Evolutionary conservation across 2,329 filamentous ascomycete species (phyloP), one percentile per base, ranked within the genome.

Genomic region (Beauveria sp.): DNA sequence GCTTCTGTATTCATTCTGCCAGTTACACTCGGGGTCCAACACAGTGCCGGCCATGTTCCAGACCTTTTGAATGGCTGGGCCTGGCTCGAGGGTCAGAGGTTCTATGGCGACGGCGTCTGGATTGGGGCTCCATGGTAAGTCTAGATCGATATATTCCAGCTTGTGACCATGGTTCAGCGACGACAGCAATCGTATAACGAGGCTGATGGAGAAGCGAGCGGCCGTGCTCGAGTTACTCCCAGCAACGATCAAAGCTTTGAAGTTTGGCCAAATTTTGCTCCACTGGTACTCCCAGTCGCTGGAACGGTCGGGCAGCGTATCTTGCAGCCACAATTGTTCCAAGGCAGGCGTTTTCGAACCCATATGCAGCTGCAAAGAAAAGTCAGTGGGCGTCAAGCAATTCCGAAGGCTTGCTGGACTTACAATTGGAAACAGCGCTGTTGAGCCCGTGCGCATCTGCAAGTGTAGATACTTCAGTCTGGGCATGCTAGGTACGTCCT

Each of bases 281-380:
- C 69, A 65, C 22, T 61, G 48, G 3, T 66, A 56, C 37, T 55
- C 28, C 63, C 62, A 67, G 37, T 55, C 41, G 52, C 28, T 18
- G 9, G 55, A 34, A 2, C 26, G 44, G 26, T 62, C 63, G 10
- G 72, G 62, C 8, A 67, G 65, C 2, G 70, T 64, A 9, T 70
- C 69, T 24, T 66, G 66, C 37, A 75, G 61, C 64, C 66, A 70
- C 3, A 75, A 63, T 53, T 75, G 72, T 55, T 75, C 67, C 14
- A 74, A 46, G 0, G 62, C 64, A 12, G 70, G 72, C n/a, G 67
- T 68, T 44, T 68, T 69, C 1, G 52, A 26, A 22, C 68, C 67
- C 6, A 72, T 20, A 10, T 55, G 48, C 47, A 71, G 67, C 72
- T 74, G 22, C 58, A 67, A 58, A 66, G 16, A 9, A 28, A 28